Conservation (phyloP, 208 protist species). For the Acanthamoeba castellanii region DNA sequence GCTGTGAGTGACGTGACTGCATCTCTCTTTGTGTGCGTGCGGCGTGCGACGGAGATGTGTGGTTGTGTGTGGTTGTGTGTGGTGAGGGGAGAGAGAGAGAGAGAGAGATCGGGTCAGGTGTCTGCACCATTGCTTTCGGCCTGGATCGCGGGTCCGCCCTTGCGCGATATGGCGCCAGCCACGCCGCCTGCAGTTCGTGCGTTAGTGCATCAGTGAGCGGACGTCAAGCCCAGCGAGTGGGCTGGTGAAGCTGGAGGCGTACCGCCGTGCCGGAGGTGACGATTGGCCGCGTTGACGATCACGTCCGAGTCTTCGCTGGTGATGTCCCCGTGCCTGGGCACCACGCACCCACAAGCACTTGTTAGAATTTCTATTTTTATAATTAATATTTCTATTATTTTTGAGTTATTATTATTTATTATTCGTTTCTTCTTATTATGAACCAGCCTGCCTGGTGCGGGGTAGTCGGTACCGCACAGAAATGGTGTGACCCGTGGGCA, state of each 20-base stretch:
- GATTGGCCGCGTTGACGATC: constrained; percentile 65
- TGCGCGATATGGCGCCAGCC: constrained; percentile 28
- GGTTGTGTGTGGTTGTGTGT: background rate
- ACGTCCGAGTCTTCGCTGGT: constrained; percentile 31
- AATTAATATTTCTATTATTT: too few species aligned
- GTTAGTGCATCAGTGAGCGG: background rate
- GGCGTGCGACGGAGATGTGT: too few species aligned
- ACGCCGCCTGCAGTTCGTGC: constrained; percentile 4
- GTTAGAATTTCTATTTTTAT: too few species aligned
- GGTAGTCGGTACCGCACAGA: constrained; percentile 1
- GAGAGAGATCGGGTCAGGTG: background rate
- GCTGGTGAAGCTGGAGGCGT: background rate
- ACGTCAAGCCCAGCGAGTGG: background rate
- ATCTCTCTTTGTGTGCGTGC: too few species aligned
- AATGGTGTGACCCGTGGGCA: background rate
- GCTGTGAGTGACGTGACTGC: background rate
- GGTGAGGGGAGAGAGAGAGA: background rate
- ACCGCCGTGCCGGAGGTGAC: constrained; percentile 34
- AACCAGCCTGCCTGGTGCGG: too few species aligned
- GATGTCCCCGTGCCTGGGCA: constrained; percentile 52
- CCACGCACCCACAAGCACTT: background rate
- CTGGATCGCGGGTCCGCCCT: constrained; percentile 44
- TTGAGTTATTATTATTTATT: background rate
- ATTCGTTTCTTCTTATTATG: too few species aligned
- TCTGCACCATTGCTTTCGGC: constrained; percentile 4